These are phyloP conservation scores for Phaeotremella fagi DNA, from an alignment of 768 basidiomycete species.

Conservation along the genomic window DNA sequence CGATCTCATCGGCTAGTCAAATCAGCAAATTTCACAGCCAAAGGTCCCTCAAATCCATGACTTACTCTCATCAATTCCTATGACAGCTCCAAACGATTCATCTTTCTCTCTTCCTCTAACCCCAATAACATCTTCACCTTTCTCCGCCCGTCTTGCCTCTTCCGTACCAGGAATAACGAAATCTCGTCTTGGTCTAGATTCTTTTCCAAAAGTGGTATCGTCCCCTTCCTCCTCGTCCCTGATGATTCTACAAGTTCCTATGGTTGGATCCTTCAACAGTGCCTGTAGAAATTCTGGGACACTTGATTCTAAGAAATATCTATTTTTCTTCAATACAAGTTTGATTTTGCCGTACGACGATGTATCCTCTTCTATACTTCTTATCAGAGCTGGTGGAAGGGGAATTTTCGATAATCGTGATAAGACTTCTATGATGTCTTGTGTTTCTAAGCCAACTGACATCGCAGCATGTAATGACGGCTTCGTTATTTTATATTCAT, in stretches of 20 bases:
- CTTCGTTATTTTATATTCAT: constrained; percentile 97
- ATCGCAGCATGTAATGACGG: constrained; percentile 98
- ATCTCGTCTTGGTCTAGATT: constrained; percentile 70
- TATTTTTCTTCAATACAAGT: constrained; percentile 95
- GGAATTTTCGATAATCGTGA: constrained; percentile 66
- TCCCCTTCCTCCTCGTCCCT: constrained; percentile 54
- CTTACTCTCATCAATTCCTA: constrained; percentile 83
- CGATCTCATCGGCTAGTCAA: constrained; percentile 73
- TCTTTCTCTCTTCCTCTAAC: constrained; percentile 49
- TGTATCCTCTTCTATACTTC: constrained; percentile 87
- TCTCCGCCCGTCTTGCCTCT: constrained; percentile 51
- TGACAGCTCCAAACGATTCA: constrained; percentile 90
- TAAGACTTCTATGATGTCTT: constrained; percentile 92
- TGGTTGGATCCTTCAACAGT: constrained; percentile 77
- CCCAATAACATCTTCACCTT: constrained; percentile 30
- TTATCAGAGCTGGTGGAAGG: constrained; percentile 76
- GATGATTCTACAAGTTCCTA: constrained; percentile 37
- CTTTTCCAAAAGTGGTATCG: constrained; percentile 59
- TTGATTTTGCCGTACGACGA: constrained; percentile 97
- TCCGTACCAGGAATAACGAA: constrained; percentile 81
- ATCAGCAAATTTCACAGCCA: too few relatives aligned
- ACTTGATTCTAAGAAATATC: constrained; percentile 91
- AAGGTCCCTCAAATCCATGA: too few relatives aligned
- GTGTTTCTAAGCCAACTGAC: constrained; percentile 93
- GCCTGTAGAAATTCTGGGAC: constrained; percentile 88